phyloP scores from a whole-genome alignment of 2,329 filamentous ascomycete genomes.

The Fusarium xylarioides region DNA sequence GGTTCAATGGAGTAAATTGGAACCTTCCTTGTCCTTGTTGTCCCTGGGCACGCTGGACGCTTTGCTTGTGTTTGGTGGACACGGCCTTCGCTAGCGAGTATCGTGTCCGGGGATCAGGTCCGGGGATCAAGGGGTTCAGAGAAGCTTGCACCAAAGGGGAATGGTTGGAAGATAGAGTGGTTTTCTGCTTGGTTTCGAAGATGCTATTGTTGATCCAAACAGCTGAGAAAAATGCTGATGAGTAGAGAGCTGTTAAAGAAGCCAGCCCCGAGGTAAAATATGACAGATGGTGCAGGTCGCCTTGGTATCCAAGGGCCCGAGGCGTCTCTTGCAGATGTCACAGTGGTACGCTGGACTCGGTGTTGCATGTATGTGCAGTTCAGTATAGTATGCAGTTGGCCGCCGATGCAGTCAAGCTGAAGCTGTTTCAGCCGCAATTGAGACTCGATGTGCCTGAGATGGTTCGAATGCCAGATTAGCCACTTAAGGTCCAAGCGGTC shows the following conservation, averaged over 20 bases:
- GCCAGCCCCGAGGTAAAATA: too few relatives aligned
- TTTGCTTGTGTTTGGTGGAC: conserved; percentile 31
- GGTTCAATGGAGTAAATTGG: conserved; percentile 37
- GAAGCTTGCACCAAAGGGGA: conserved; percentile 38
- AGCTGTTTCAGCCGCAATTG: conserved; percentile 24
- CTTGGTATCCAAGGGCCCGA: neutral
- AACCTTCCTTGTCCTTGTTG: conserved; percentile 27
- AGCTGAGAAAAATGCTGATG: neutral
- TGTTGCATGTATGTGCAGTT: neutral
- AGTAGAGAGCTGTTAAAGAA: neutral
- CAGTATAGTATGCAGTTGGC: neutral
- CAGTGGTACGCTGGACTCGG: neutral
- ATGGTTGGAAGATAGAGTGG: conserved; percentile 24
- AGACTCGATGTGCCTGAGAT: conserved; percentile 15
- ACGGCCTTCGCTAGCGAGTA: conserved; percentile 28
- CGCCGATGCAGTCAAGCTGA: neutral
- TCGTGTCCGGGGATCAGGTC: conserved; percentile 23
- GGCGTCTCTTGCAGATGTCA: neutral
- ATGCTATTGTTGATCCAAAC: conserved; percentile 15
- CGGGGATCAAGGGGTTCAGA: conserved; percentile 39
- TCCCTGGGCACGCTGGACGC: conserved; percentile 21
- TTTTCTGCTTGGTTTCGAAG: conserved; percentile 13
- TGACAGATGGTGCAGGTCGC: neutral
- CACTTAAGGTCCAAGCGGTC: neutral
- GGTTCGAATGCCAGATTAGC: neutral